These are phyloP conservation scores for Pyrenophora teres DNA, from an alignment of 2,329 filamentous ascomycete species.

Conservation along the genomic window DNA sequence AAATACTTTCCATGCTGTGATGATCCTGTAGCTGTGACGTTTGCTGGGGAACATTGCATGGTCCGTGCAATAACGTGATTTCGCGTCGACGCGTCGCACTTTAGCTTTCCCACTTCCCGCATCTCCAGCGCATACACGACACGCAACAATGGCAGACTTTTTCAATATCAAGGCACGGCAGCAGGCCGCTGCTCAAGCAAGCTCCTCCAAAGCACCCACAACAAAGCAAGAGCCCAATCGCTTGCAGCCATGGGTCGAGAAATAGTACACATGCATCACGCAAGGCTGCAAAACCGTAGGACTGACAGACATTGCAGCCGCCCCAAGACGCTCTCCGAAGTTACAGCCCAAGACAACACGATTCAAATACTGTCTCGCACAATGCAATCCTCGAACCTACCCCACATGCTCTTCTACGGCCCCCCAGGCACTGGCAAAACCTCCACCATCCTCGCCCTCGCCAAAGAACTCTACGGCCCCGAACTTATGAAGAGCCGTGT, in stretches of 20 bases:
- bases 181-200: conserved; percentile 71
- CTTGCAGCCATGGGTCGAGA: conserved; percentile 96
- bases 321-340: conserved; percentile 90
- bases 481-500: conserved; percentile 91
- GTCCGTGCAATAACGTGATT: conserved; percentile 37
- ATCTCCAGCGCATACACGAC: conserved; percentile 13
- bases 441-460: conserved; percentile 93
- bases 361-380: conserved; percentile 90
- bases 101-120: conserved; percentile 24
- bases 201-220: conserved; percentile 69
- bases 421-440: conserved; percentile 98
- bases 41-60: conserved; percentile 13
- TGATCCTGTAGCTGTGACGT: conserved; percentile 22
- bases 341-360: conserved; percentile 96
- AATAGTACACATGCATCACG: conserved; percentile 70
- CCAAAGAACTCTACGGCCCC: conserved; percentile 95
- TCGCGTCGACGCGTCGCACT: conserved; percentile 41
- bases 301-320: conserved; percentile 62
- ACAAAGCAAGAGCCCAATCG: conserved; percentile 65
- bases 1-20: not conserved
- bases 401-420: conserved; percentile 99
- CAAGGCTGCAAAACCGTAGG: not conserved
- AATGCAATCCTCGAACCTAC: conserved; percentile 93
- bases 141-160: conserved; percentile 77
- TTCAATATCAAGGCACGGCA: conserved; percentile 92